Conservation (phyloP, 2,329 filamentous ascomycete genomes). For the Aspergillus fumigatus region DNA sequence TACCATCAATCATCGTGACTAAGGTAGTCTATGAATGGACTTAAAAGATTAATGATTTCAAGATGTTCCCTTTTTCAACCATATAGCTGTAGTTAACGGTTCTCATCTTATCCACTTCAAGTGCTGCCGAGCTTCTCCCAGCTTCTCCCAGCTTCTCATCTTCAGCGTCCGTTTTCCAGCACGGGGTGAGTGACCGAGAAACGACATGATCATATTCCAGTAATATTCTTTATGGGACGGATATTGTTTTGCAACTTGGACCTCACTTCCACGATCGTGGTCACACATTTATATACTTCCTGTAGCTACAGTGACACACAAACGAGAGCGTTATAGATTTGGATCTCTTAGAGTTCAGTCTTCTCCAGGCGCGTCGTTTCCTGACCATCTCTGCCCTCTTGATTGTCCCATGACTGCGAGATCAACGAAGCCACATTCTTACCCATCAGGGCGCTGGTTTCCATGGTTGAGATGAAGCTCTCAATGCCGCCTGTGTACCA, state of each 20-base stretch:
- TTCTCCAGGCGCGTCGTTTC: neutral
- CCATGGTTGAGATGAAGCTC: constrained; percentile 95
- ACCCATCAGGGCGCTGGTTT: constrained; percentile 89
- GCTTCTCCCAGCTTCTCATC: neutral
- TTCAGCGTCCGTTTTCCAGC: neutral
- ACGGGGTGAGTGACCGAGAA: too few relatives aligned
- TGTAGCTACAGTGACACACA: neutral
- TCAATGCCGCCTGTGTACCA: constrained; percentile 70
- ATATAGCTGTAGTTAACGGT: neutral
- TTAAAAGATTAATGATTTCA: constrained; percentile 17
- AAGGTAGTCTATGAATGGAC: neutral
- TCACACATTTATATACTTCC: neutral
- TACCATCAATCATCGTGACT: neutral
- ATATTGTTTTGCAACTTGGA: neutral
- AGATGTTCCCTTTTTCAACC: constrained; percentile 6
- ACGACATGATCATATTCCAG: neutral
- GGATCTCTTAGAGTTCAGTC: neutral
- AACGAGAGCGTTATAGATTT: neutral
- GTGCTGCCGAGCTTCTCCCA: neutral
- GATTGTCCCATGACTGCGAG: constrained; percentile 47
- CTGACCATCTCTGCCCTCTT: neutral
- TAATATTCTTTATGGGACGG: neutral
- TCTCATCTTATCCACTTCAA: too few relatives aligned
- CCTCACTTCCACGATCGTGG: neutral
- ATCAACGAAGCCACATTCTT: constrained; percentile 56